Base-by-base conservation (phyloP, 2,329 filamentous ascomycete genomes). In the Exophiala sp. region DNA sequence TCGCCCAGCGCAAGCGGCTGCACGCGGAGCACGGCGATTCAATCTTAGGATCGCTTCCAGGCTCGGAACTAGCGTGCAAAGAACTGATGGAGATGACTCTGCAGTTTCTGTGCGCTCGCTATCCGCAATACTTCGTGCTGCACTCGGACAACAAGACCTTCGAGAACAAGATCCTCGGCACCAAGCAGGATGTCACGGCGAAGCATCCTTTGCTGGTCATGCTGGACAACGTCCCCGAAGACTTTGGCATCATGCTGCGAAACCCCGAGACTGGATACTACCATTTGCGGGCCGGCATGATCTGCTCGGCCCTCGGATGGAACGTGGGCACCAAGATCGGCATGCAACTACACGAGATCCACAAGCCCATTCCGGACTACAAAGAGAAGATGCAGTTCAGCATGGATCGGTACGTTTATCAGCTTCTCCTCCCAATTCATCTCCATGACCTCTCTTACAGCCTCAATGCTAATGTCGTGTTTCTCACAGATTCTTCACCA, bases 81-180 rank as follows among this genome's bases (percentile, higher is more conserved):
- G 88, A 95, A 61, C 72, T 93, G 4, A 90, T 93, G 87, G 88
- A 95, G 66, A 89, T 91, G 81, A 77, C 75, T 2, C 59, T 95
- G 2, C 86, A 91, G 57, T 94, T 91, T 58, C 68, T 91, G n/a
- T 86, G 81, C 53, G 75, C 80, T 2, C 76, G 88, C 2, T 94
- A 94, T 62, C 88, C 88, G 0, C 77, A 82, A 4, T 82, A 85
- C 58, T 95, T 95, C 65, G 71, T 72, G 2, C 64, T 88, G 0
- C 74, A 75, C 47, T 60, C 62, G 1, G 70, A 79, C 16, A 77
- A 74, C 2, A 76, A 72, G 32, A 64, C 78, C 2, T 78, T 95
- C 50, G 70, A 80, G 55, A 95, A 95, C 65, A 66, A 65, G 27
- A 83, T 95, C 27, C 73, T 94, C 1, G 67, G 73, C 2, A 84